Evolutionary conservation across 2,329 filamentous ascomycete genomes (phyloP).

Genomic region (Neonectria hederae): DNA sequence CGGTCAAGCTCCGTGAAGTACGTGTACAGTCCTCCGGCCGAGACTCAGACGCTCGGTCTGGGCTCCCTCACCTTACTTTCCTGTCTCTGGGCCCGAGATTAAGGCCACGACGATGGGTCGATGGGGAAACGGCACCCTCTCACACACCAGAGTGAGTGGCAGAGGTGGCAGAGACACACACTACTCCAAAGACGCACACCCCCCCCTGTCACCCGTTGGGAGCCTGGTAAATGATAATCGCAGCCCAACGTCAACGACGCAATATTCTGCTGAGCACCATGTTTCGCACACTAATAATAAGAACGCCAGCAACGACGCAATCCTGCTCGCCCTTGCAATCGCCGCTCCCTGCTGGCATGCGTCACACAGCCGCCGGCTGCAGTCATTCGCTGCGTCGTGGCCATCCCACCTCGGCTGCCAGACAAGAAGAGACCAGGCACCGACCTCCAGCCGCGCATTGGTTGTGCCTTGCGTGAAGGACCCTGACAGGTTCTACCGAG

Average conservation of each 20-base stretch:
- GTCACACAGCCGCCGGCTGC: slow-evolving; percentile 35
- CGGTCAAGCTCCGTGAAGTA: slow-evolving; percentile 33
- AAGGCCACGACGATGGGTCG: slow-evolving; percentile 41
- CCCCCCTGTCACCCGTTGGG: slow-evolving; percentile 33
- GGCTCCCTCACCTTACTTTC: slow-evolving; percentile 38
- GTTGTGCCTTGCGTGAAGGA: not conserved
- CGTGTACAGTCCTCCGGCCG: slow-evolving; percentile 19
- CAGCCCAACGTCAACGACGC: slow-evolving; percentile 39
- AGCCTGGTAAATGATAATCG: slow-evolving; percentile 40
- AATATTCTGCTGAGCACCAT: slow-evolving; percentile 40
- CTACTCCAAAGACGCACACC: slow-evolving; percentile 11
- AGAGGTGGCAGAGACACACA: slow-evolving; percentile 1
- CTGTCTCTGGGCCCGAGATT: slow-evolving; percentile 40
- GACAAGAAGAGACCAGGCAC: not conserved
- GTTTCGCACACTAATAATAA: slow-evolving; percentile 43
- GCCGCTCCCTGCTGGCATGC: slow-evolving; percentile 37
- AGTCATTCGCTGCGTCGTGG: slow-evolving; percentile 12
- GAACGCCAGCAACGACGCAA: slow-evolving; percentile 20
- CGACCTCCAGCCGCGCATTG: not conserved
- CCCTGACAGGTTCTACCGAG: slow-evolving; percentile 7
- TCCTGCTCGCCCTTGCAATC: slow-evolving; percentile 32
- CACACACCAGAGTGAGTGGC: slow-evolving; percentile 12
- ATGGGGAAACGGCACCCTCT: slow-evolving; percentile 29
- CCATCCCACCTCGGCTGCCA: not conserved
- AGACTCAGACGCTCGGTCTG: slow-evolving; percentile 40